A percentile compares a stretch with the other conserved stretches of the same genome.
phyloP scores from a whole-genome alignment of 164 flowering plant genomes.

The Tinospora cordifolia region DNA sequence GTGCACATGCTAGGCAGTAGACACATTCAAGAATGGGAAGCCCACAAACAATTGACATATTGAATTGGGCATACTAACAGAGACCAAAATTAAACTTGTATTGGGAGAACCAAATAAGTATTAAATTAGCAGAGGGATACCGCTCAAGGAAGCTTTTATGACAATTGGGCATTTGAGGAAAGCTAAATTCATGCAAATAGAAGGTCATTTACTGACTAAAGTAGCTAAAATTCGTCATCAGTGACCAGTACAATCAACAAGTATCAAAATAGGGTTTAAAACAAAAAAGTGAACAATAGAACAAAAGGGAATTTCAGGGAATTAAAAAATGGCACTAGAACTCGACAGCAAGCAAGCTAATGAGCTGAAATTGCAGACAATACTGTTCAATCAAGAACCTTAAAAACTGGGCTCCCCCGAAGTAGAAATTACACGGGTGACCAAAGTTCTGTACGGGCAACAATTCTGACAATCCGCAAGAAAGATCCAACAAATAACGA shows the following conservation, averaged over 20 bases:
- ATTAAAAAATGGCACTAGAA: not conserved
- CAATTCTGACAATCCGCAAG: not conserved
- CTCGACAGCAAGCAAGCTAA: not conserved
- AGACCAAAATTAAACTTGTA: not conserved
- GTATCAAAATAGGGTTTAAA: not conserved
- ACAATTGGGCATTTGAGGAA: not conserved
- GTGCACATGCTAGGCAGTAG: conserved; percentile 57
- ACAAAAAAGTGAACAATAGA: not conserved
- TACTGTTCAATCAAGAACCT: not conserved
- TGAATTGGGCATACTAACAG: conserved; percentile 12
- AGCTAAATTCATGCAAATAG: not conserved
- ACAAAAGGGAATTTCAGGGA: not conserved
- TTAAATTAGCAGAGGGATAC: not conserved
- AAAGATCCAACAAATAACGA: not conserved
- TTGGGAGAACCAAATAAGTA: not conserved
- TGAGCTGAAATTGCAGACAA: not conserved
- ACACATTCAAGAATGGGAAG: conserved; percentile 60
- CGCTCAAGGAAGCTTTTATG: not conserved
- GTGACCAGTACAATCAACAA: not conserved
- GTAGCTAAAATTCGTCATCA: not conserved
- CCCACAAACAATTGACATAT: conserved; percentile 53
- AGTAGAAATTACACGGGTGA: not conserved
- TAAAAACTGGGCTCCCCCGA: not conserved
- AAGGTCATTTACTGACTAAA: not conserved
- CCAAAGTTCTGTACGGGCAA: not conserved